These are phyloP conservation scores for Detonula confervacea DNA, from an alignment of 352 stramenopile genomes.

Conservation along the genomic window DNA sequence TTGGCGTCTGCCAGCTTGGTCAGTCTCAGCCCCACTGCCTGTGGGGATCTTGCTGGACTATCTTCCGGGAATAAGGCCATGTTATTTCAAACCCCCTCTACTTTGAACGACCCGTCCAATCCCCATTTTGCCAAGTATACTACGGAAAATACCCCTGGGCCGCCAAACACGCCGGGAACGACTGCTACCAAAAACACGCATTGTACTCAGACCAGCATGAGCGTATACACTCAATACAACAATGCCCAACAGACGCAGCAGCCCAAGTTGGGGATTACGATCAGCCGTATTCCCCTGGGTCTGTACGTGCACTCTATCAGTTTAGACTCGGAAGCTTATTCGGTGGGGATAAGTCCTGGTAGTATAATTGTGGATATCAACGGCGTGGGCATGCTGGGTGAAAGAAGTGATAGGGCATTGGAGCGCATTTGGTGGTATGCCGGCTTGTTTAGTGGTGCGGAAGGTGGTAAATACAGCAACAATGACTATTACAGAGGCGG, in stretches of 20 bases:
- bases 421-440: slow-evolving; percentile 82
- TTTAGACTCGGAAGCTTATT: slow-evolving; percentile 60
- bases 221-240: not conserved
- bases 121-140: slow-evolving; percentile 3
- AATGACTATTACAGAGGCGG: slow-evolving; percentile 5
- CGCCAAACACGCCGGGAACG: not conserved
- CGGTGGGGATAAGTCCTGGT: slow-evolving; percentile 56
- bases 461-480: not conserved
- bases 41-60: not conserved
- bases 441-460: slow-evolving; percentile 36
- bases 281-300: slow-evolving; percentile 68
- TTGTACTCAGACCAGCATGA: too few species aligned
- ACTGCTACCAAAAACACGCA: not conserved
- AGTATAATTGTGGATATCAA: slow-evolving; percentile 76
- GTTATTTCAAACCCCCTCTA: too few species aligned
- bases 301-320: slow-evolving; percentile 67
- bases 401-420: slow-evolving; percentile 66
- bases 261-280: slow-evolving; percentile 70
- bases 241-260: not conserved
- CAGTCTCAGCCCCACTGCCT: not conserved
- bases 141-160: not conserved
- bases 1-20: not conserved
- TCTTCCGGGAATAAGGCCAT: too few species aligned
- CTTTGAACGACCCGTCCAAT: not conserved
- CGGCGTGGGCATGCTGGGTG: slow-evolving; percentile 68